Conservation (phyloP, 352 stramenopile genomes). For the Pythium folliculosum region DNA sequence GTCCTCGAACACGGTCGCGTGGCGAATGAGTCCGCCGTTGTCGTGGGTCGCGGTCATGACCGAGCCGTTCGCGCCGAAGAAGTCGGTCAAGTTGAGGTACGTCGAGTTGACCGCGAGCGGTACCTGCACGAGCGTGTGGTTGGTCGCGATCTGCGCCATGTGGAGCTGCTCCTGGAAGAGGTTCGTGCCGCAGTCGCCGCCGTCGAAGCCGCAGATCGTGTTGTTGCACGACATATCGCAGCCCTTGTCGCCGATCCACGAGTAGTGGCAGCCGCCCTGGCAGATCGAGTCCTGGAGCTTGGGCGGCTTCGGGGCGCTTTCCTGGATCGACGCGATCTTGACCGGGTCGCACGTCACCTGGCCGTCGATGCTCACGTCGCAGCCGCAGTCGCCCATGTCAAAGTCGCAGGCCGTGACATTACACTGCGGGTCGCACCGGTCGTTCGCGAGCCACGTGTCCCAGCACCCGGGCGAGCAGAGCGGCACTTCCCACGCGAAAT, state of each 20-base stretch:
- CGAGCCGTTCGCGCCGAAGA: constrained; percentile 66
- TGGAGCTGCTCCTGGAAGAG: constrained; percentile 42
- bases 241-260: constrained; percentile 79
- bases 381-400: constrained; percentile 94
- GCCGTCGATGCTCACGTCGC: constrained; percentile 59
- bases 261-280: constrained; percentile 67
- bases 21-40: constrained; percentile 66
- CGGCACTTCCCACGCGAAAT: constrained; percentile 93
- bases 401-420: constrained; percentile 90
- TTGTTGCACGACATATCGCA: constrained; percentile 85
- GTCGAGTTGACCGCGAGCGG: constrained; percentile 63
- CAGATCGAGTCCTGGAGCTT: constrained; percentile 68
- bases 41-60: constrained; percentile 60
- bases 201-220: constrained; percentile 83
- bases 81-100: constrained; percentile 61
- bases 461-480: constrained; percentile 83
- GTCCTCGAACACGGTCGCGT: constrained; percentile 71
- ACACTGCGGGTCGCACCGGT: constrained; percentile 87
- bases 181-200: constrained; percentile 66
- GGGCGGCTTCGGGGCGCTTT: constrained; percentile 44
- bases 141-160: constrained; percentile 45
- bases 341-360: constrained; percentile 52
- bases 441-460: constrained; percentile 78
- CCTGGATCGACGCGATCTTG: constrained; percentile 63
- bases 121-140: constrained; percentile 69